phyloP scores from a whole-genome alignment of 352 stramenopile genomes.

The Phytophthora cajani region DNA sequence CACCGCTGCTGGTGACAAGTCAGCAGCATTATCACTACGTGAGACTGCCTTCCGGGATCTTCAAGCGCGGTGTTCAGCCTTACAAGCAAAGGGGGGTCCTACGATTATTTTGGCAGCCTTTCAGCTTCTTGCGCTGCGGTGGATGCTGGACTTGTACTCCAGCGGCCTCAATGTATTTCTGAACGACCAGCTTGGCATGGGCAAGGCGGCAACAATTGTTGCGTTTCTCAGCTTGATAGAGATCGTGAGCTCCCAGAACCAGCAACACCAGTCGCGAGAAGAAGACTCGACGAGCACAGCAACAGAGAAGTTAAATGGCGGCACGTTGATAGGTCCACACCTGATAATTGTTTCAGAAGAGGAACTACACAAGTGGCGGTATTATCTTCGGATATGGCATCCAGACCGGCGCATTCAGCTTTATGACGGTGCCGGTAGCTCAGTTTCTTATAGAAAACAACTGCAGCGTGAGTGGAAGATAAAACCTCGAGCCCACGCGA shows the following conservation, averaged over 20 bases:
- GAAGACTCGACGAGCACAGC: neutral
- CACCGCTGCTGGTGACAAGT: slow-evolving; percentile 14
- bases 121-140: slow-evolving; percentile 78
- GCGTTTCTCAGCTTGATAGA: slow-evolving; percentile 74
- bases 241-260: slow-evolving; percentile 39
- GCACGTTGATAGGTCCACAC: slow-evolving; percentile 51
- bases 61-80: slow-evolving; percentile 30
- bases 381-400: slow-evolving; percentile 70
- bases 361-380: slow-evolving; percentile 84
- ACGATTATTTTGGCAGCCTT: slow-evolving; percentile 72
- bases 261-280: slow-evolving; percentile 15
- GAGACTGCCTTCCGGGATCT: slow-evolving; percentile 38
- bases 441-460: slow-evolving; percentile 42
- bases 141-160: slow-evolving; percentile 81
- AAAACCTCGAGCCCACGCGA: slow-evolving; percentile 31
- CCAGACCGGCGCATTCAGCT: slow-evolving; percentile 62
- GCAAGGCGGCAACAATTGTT: slow-evolving; percentile 79
- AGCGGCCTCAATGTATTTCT: slow-evolving; percentile 75
- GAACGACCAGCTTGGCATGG: slow-evolving; percentile 89
- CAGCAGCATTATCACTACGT: slow-evolving; percentile 21
- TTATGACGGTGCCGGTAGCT: slow-evolving; percentile 45
- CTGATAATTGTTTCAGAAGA: slow-evolving; percentile 80
- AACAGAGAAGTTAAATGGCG: neutral
- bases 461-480: slow-evolving; percentile 66
- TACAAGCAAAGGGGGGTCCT: slow-evolving; percentile 32